Conservation (phyloP, 2,329 filamentous ascomycete species). For the Taxawa tesnikishii region DNA sequence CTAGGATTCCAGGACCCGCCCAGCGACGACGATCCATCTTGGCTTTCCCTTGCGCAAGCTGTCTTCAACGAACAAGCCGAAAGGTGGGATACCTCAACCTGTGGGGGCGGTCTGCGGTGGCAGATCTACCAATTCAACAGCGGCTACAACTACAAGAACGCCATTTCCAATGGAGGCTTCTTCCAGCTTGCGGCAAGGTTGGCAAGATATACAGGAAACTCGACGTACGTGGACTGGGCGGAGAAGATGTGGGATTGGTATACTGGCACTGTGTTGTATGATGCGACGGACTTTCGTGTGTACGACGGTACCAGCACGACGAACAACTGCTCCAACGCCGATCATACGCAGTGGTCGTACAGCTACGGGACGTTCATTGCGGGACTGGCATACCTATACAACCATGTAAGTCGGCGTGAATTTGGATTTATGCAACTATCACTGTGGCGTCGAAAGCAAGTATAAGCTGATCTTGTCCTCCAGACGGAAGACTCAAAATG, state of each 20-base stretch:
- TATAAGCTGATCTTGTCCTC: background rate
- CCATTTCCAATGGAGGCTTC: constrained; percentile 45
- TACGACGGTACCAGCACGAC: constrained; percentile 43
- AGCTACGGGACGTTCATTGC: constrained; percentile 54
- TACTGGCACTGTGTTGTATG: constrained; percentile 36
- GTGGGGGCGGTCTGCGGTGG: constrained; percentile 23
- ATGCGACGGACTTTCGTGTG: constrained; percentile 34
- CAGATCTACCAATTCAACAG: constrained; percentile 70
- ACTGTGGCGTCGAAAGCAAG: background rate
- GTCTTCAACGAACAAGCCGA: constrained; percentile 23
- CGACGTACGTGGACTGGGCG: constrained; percentile 68
- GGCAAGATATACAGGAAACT: constrained; percentile 65
- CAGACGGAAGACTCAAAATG: constrained; percentile 7
- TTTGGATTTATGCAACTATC: background rate
- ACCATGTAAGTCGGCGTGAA: constrained; percentile 28
- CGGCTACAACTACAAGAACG: constrained; percentile 50
- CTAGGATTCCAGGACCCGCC: constrained; percentile 31
- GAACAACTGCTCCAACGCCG: constrained; percentile 37
- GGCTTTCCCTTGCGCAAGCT: constrained; percentile 28
- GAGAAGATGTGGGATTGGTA: constrained; percentile 52
- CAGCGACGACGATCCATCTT: constrained; percentile 22
- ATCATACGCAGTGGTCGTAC: constrained; percentile 51
- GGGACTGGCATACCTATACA: constrained; percentile 51
- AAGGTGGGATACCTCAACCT: constrained; percentile 20
- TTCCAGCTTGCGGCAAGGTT: constrained; percentile 54